A percentile compares a stretch with the other conserved stretches of the same genome.
Conservation (phyloP, 257 asterid species). For the Salvia miltiorrhiza region DNA sequence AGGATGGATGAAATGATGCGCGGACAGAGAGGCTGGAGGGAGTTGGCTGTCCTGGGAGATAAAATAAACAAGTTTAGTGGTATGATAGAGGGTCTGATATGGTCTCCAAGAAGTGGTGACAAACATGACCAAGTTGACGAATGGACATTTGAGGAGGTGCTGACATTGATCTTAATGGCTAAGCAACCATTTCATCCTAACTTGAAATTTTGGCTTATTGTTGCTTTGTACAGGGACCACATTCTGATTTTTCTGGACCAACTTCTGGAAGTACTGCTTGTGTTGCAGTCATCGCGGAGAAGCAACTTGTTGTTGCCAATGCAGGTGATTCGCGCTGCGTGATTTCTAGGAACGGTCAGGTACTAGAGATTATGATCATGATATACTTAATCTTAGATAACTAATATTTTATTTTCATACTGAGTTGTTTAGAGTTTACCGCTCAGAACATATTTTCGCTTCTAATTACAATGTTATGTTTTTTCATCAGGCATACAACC, state of each 20-base stretch:
- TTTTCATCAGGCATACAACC: slow-evolving; percentile 72
- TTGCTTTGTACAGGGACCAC: slow-evolving; percentile 71
- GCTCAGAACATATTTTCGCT: not conserved
- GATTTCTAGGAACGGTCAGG: slow-evolving; percentile 98
- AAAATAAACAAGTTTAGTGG: slow-evolving; percentile 84
- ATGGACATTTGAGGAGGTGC: slow-evolving; percentile 98
- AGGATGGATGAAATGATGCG: slow-evolving; percentile 99
- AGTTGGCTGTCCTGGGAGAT: slow-evolving; percentile 89
- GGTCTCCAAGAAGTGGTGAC: slow-evolving; percentile 88
- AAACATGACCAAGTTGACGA: slow-evolving; percentile 72
- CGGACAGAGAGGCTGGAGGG: slow-evolving; percentile 99
- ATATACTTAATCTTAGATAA: not conserved
- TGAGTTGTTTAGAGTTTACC: not conserved
- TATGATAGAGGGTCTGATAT: slow-evolving; percentile 89
- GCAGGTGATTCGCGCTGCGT: slow-evolving; percentile 99
- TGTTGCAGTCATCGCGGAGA: slow-evolving; percentile 75
- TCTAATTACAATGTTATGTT: not conserved
- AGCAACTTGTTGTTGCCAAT: slow-evolving; percentile 86
- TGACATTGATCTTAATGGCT: not conserved
- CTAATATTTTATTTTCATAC: not conserved
- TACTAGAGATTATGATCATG: slow-evolving; percentile 21
- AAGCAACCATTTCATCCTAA: not conserved
- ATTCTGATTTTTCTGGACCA: slow-evolving; percentile 94
- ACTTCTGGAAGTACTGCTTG: slow-evolving; percentile 96
- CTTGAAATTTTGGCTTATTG: slow-evolving; percentile 10